Base-by-base conservation (phyloP, 495 filamentous ascomycete genomes). In the Hypoxylon perforatum region DNA sequence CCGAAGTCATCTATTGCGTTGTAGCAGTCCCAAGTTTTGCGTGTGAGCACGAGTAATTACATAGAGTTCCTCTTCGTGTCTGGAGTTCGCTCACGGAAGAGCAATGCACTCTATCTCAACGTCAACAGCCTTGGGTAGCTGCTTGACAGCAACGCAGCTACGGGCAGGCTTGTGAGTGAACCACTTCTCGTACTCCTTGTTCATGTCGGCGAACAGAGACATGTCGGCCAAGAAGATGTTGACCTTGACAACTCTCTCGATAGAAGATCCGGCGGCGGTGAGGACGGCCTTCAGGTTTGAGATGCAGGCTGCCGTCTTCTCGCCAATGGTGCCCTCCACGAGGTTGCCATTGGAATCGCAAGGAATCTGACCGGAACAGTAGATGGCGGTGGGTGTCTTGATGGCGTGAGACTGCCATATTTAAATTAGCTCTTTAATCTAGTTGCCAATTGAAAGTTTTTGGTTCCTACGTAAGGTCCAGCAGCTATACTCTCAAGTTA, bases 21-120 rank as follows among this genome's bases (percentile, higher is more conserved):
- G 14, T 17, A 39, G n/a, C 33, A 10, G 2, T 28, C 52, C 33
- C 28, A 17, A 19, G 22, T 18, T 47, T 46, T 36, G 42, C 57
- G 47, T 21, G 15, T 10, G 35, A 49, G 50, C 38, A 39, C 19
- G 50, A 47, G 15, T 46, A 54, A 44, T 42, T 52, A 49, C 33
- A 38, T 38, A 15, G 10, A 54, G 8, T 33, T 33, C 25, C 25
- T 28, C 30, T 30, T 44, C 23, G 25, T 17, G 2, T 12, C 11
- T 38, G 39, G 23, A 18, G 44, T 28, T 30, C 8, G 21, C 69
- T 78, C 70, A 93, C 50, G 80, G 90, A 79, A 91, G 87, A 75
- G 88, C 89, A 79, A 91, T 87, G 77, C 90, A 92, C 85, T 97
- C 94, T 76, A 98, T 97, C 87, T 97, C 94, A 54, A 97, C 88